Percentiles rank a stretch among this genome's conserved stretches.
Conservation (phyloP, 2,329 filamentous ascomycete species). For the Sordariomycetes sp. region DNA sequence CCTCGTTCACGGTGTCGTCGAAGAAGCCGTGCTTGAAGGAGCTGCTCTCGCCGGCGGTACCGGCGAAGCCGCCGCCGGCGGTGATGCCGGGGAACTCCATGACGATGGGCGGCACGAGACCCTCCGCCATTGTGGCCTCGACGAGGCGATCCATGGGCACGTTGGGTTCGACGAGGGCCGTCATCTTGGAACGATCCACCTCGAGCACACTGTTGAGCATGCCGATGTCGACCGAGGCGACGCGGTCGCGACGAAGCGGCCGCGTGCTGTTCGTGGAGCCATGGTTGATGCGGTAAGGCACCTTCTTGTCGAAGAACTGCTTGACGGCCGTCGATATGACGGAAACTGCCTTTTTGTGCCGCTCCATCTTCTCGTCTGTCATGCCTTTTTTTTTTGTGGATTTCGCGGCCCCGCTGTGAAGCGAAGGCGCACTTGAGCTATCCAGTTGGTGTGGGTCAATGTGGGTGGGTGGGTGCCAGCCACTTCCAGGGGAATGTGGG, state of each 20-base stretch:
- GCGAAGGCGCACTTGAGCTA: too few relatives aligned
- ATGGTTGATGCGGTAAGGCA: constrained; percentile 63
- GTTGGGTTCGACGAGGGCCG: constrained; percentile 61
- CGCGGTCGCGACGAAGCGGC: constrained; percentile 27
- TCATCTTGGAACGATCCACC: constrained; percentile 40
- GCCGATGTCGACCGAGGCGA: constrained; percentile 48
- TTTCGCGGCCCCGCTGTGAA: too few relatives aligned
- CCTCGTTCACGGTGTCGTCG: constrained; percentile 45
- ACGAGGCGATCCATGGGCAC: constrained; percentile 63
- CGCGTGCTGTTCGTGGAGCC: constrained; percentile 66
- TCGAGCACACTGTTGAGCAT: constrained; percentile 48
- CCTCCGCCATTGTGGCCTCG: constrained; percentile 48
- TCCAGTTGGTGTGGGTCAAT: too few relatives aligned
- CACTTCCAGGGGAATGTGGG: too few relatives aligned
- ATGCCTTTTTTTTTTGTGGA: neutral
- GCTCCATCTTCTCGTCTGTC: constrained; percentile 26
- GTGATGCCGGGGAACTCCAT: constrained; percentile 72
- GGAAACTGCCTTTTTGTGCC: constrained; percentile 32
- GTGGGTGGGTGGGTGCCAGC: too few relatives aligned
- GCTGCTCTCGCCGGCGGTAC: constrained; percentile 57
- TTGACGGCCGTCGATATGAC: constrained; percentile 33
- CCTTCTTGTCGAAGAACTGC: constrained; percentile 29
- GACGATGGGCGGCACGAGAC: constrained; percentile 56
- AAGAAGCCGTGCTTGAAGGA: constrained; percentile 62
- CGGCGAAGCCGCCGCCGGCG: constrained; percentile 57